Percentiles rank a stretch among this genome's conserved stretches.
These are phyloP conservation scores for Lophiotrema nucula DNA, from an alignment of 495 filamentous ascomycete genomes.

Conservation along the genomic window DNA sequence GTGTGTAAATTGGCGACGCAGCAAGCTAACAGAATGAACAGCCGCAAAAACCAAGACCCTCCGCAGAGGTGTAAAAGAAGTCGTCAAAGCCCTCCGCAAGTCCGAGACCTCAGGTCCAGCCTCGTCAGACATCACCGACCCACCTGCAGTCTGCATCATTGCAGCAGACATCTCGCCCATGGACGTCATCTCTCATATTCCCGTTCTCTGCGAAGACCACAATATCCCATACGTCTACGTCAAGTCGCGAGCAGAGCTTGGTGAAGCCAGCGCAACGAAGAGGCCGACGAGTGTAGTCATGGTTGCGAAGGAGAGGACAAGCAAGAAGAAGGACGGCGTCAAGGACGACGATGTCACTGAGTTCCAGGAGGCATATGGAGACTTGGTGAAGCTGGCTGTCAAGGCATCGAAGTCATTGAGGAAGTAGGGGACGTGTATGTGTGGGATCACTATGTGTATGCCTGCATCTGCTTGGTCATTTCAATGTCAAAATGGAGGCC, in stretches of 20 bases:
- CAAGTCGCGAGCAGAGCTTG: constrained; percentile 80
- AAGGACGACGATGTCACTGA: constrained; percentile 39
- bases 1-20: no score
- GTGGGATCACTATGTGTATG: not conserved
- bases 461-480: not conserved
- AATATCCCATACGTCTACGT: constrained; percentile 93
- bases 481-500: no score
- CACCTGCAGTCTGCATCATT: constrained; percentile 78
- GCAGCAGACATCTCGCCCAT: constrained; percentile 95
- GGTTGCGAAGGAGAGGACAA: constrained; percentile 59
- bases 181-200: constrained; percentile 97
- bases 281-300: constrained; percentile 92
- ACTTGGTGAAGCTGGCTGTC: constrained; percentile 29
- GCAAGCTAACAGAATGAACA: no score
- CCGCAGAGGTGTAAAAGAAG: constrained; percentile 97
- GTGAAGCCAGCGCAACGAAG: constrained; percentile 87
- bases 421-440: constrained; percentile 15
- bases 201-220: constrained; percentile 96
- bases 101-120: constrained; percentile 55
- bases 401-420: constrained; percentile 29
- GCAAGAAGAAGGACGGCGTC: constrained; percentile 49
- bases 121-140: constrained; percentile 50
- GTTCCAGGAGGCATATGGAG: constrained; percentile 27
- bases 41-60: constrained; percentile 89
- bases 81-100: constrained; percentile 94